Evolutionary conservation across 208 protist species (phyloP), one percentile per base, ranked within the genome.

Genomic region (Acanthamoeba divionensis): DNA sequence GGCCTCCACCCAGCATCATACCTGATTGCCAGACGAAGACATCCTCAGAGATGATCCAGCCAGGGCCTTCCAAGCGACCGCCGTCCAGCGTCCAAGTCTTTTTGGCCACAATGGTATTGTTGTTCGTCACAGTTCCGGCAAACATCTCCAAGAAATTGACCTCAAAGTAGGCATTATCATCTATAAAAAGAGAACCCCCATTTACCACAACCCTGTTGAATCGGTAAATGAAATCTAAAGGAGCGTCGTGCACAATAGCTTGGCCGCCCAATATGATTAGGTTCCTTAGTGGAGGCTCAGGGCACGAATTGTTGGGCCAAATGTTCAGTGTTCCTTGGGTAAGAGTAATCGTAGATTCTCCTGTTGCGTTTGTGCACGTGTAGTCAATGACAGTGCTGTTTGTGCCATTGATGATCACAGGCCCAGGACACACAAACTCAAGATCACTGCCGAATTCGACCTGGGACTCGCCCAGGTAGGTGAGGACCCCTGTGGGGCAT

Each of bases 281-380:
- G 75, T 86, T 65, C 54, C 75, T 50, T 24, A 86, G 54, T 8
- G 75, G 48, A n/a, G 29, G 54, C 36, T 86, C 33, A 24, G 44
- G 45, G 54, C 75, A 86, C 9, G 75, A 65, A 15, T 33, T 26
- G 75, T 86, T 86, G 75, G 75, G 75, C 75, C 75, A 63, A 57
- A 86, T 86, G 75, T 67, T 63, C 36, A 86, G 75, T 57, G 75
- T 86, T 50, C 75, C 75, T 36, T 50, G 7, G 29, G 52, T 66
- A 57, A 66, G 75, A 36, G 75, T 86, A 41, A 86, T 67, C n/a
- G 50, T 65, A 18, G 75, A 50, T 50, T 63, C 75, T 47, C 54
- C 66, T 50, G 60, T 57, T 50, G 60, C 66, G n/a, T 86, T 7
- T 13, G 75, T 41, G 75, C 75, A 86, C 36, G n/a, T 66, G 75